A percentile compares a stretch with the other conserved stretches of the same genome.
phyloP scores from a whole-genome alignment of 2,329 filamentous ascomycete genomes.

The Cadophora luteo-olivacea region DNA sequence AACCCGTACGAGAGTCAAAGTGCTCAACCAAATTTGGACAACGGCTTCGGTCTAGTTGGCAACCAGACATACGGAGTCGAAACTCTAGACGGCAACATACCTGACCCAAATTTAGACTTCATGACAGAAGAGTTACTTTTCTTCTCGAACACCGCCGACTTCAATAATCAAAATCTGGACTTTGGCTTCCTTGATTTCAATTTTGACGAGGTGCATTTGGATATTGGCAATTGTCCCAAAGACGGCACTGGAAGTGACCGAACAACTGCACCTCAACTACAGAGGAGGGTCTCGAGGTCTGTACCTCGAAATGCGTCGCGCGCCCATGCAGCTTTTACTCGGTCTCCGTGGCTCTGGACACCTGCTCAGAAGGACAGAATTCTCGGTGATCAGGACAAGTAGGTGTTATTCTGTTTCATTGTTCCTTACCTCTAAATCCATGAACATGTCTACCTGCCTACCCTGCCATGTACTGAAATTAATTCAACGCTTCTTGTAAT shows the following conservation, averaged over 20 bases:
- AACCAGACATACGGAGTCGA: not conserved
- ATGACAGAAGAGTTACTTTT: constrained; percentile 11
- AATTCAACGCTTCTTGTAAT: too few relatives aligned
- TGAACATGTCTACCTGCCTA: not conserved
- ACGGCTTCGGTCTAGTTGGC: too few relatives aligned
- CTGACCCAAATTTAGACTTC: not conserved
- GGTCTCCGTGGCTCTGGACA: constrained; percentile 35
- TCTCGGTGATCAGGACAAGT: constrained; percentile 28
- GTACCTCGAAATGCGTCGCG: constrained; percentile 20
- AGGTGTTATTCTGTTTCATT: not conserved
- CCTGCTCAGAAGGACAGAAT: constrained; percentile 26
- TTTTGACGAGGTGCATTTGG: constrained; percentile 19
- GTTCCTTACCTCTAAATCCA: not conserved
- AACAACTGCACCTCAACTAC: not conserved
- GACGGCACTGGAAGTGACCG: not conserved
- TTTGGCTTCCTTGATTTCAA: constrained; percentile 28
- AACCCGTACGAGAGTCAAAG: not conserved
- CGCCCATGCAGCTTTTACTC: constrained; percentile 32
- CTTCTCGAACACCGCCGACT: constrained; percentile 5
- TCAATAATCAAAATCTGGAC: constrained; percentile 29
- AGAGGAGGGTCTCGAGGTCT: not conserved
- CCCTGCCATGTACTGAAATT: not conserved
- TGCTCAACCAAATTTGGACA: not conserved
- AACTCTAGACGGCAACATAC: not conserved
- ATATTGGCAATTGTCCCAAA: not conserved